These are phyloP conservation scores for Picochlorum sp. DNA, from an alignment of 139 green algal genomes.

Conservation along the genomic window DNA sequence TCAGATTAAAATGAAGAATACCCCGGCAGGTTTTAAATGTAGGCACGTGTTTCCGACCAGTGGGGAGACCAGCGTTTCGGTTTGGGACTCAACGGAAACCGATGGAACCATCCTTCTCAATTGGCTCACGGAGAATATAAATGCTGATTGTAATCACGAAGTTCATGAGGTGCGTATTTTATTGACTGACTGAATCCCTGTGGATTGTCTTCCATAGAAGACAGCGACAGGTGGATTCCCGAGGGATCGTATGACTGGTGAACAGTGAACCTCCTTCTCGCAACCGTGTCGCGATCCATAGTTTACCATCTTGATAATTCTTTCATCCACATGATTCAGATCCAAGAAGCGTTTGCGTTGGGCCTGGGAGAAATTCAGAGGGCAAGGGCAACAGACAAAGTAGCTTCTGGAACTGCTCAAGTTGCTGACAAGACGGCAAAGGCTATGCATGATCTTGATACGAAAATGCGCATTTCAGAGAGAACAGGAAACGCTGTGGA, in stretches of 20 bases:
- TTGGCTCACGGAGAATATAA: constrained; percentile 46
- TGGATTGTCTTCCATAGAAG: too few species aligned
- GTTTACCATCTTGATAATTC: neutral
- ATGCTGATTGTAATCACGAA: constrained; percentile 25
- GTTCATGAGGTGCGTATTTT: neutral
- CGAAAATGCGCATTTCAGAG: constrained; percentile 6
- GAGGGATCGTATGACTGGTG: neutral
- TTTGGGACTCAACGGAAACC: constrained; percentile 41
- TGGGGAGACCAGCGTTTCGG: constrained; percentile 22
- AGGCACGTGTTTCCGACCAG: constrained; percentile 42
- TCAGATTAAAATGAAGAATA: constrained; percentile 24
- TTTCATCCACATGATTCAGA: constrained; percentile 7
- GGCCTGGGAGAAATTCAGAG: constrained; percentile 37
- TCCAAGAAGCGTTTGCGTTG: constrained; percentile 49
- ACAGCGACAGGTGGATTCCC: too few species aligned
- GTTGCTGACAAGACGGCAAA: constrained; percentile 1
- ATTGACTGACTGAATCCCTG: too few species aligned
- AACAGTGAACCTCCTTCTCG: neutral
- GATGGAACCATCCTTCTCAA: constrained; percentile 26
- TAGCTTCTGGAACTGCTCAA: neutral
- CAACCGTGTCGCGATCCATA: too few species aligned
- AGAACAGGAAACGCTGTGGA: neutral
- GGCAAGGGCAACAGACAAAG: constrained; percentile 34
- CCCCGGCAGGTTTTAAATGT: constrained; percentile 11
- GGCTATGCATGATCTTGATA: constrained; percentile 13